Evolutionary conservation across 768 basidiomycete genomes (phyloP), one percentile per base, ranked within the genome.

Genomic region (Pseudohyphozyma bogoriensis): DNA sequence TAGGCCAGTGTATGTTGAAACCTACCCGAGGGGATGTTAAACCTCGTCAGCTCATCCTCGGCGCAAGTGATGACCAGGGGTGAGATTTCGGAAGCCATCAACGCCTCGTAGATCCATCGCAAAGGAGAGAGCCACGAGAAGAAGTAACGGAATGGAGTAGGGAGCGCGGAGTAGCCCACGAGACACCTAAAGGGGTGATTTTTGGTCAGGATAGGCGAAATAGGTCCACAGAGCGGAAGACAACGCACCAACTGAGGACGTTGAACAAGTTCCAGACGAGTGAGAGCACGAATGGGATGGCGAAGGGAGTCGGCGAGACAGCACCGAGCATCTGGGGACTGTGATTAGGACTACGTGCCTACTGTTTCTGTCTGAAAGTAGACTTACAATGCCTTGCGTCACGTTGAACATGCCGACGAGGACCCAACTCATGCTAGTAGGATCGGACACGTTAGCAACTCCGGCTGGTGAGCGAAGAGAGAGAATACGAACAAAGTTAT

Each of bases 401-500:
- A 8, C 64, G 67, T 89, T 74, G 37, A 89, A 76, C 3, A 86
- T 85, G 3, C 77, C 77, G 67, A 83, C 83, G 29, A 88, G 69
- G 42, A 79, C 74, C 44, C 81, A 60, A 11, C 13, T 31, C 29
- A 63, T 32, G 39, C 47, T 44, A 18, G 5, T 16, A 4, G 39
- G 31, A 1, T 4, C 44, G 28, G 29, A 12, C 26, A 45, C 29
- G 4, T 22, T 29, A 2, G 3, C 9, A 10, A 8, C 37, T 26
- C 9, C 26, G 16, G 20, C 22, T 4, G 31, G 9, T 2, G 10
- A 29, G 22, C 3, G 13, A 16, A 4, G 37, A 26, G 20, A 22
- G 24, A 20, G 26, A n/a, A 15, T n/a, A 47, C 55, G 3, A 3
- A 56, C 60, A 54, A 61, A 26, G 37, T 31, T 16, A 61, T 46